Evolutionary conservation across 139 green algal species (phyloP).

Genomic region (Closterium sp.): DNA sequence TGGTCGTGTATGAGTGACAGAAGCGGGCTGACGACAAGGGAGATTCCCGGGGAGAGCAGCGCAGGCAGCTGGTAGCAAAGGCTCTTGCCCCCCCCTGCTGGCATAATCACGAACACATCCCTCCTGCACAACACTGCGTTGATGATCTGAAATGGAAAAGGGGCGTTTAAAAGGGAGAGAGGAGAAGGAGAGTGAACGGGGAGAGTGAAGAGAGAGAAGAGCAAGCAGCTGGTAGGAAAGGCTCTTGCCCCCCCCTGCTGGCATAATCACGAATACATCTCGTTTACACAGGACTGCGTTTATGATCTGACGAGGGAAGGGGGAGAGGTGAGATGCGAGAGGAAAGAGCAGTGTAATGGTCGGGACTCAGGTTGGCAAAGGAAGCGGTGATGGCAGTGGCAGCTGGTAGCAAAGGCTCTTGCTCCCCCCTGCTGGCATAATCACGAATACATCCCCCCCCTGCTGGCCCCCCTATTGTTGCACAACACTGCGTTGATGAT

Average conservation of each 20-base stretch:
- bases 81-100: constrained; percentile 67
- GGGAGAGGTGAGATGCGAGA: not conserved
- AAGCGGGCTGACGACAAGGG: constrained; percentile 94
- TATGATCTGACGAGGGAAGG: constrained; percentile 63
- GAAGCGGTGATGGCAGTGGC: too few species aligned
- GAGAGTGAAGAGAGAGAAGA: too few species aligned
- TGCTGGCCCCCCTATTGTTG: too few species aligned
- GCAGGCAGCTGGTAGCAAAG: constrained; percentile 76
- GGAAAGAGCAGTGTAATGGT: not conserved
- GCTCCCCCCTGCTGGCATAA: constrained; percentile 78
- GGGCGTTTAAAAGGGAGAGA: too few species aligned
- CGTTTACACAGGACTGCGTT: constrained; percentile 67
- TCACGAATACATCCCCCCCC: constrained; percentile 74
- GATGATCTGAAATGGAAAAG: constrained; percentile 81
- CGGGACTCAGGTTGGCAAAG: too few species aligned
- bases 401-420: constrained; percentile 39
- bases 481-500: constrained; percentile 78
- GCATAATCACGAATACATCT: constrained; percentile 83
- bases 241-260: constrained; percentile 67
- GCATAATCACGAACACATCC: constrained; percentile 79
- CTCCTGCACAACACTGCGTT: constrained; percentile 68
- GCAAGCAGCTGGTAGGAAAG: constrained; percentile 76
- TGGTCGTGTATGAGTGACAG: constrained; percentile 88
- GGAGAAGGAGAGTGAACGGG: not conserved
- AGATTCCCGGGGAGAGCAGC: constrained; percentile 72